Evolutionary conservation across 208 protist genomes (phyloP).

Genomic region (Novymonas esmeraldas): DNA sequence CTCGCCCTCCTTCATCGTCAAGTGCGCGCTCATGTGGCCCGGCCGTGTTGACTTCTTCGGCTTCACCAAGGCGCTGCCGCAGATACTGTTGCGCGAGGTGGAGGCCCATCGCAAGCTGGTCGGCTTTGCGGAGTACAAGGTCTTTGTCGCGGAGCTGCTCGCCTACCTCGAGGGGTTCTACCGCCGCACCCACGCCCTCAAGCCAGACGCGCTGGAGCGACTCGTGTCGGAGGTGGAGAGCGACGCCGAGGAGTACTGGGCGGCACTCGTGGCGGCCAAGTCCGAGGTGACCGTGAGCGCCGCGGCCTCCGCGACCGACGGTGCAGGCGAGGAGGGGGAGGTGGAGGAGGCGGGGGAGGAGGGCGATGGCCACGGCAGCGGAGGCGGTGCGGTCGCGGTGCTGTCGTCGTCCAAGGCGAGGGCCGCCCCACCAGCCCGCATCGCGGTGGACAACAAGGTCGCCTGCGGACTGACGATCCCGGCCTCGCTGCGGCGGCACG

Average conservation of each 20-base stretch:
- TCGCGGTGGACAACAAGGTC: slow-evolving; percentile 39
- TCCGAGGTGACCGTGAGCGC: slow-evolving; percentile 20
- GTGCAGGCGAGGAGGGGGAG: slow-evolving; percentile 24
- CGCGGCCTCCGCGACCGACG: slow-evolving; percentile 26
- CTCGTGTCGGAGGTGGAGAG: slow-evolving; percentile 55
- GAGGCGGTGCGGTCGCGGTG: not conserved
- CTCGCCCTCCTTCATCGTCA: slow-evolving; percentile 12
- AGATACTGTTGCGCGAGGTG: slow-evolving; percentile 53
- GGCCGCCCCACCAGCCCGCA: not conserved
- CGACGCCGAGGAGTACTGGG: slow-evolving; percentile 75
- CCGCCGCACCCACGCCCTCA: slow-evolving; percentile 53
- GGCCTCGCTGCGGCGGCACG: slow-evolving; percentile 61
- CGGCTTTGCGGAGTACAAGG: slow-evolving; percentile 63
- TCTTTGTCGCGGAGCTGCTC: slow-evolving; percentile 57
- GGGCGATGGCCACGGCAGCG: not conserved
- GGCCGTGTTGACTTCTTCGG: slow-evolving; percentile 72
- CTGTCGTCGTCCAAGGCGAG: not conserved
- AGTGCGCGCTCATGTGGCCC: slow-evolving; percentile 37
- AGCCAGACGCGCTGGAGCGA: slow-evolving; percentile 40
- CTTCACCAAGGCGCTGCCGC: slow-evolving; percentile 56
- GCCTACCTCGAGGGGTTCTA: slow-evolving; percentile 74
- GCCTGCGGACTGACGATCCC: slow-evolving; percentile 61
- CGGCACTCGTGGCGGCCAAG: slow-evolving; percentile 55
- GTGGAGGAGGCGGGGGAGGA: slow-evolving; percentile 5
- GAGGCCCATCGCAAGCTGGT: slow-evolving; percentile 72